Conservation (phyloP, 805 yeast genomes). For the Wickerhamomyces subpelliculosus region DNA sequence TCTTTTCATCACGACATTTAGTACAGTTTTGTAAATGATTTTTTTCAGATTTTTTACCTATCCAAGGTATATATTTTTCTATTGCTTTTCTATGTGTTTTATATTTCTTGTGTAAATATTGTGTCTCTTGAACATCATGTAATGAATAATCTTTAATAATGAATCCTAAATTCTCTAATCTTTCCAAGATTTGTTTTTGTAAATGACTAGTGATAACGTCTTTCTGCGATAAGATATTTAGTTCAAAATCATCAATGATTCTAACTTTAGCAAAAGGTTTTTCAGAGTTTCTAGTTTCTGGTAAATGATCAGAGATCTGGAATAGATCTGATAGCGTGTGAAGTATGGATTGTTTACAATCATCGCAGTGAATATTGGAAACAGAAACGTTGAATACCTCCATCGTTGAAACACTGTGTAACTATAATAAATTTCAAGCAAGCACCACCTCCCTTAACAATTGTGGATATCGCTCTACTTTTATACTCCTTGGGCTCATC, state of each 20-base stretch:
- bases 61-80: conserved; percentile 13
- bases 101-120: conserved; percentile 3
- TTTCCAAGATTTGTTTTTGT: conserved; percentile 3
- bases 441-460: background rate
- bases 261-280: conserved; percentile 6
- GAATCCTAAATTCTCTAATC: conserved; percentile 11
- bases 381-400: conserved; percentile 7
- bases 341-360: conserved; percentile 37
- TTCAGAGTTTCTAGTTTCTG: conserved; percentile 1
- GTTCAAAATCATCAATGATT: conserved; percentile 10
- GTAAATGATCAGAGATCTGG: conserved; percentile 1
- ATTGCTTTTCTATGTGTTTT: conserved; percentile 7
- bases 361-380: conserved; percentile 48
- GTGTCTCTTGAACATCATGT: conserved; percentile 15
- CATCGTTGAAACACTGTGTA: too few species aligned
- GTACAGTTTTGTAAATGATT: conserved; percentile 36
- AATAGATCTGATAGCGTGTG: conserved; percentile 16
- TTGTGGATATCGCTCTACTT: background rate
- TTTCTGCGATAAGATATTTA: conserved; percentile 5
- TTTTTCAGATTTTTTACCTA: conserved; percentile 5
- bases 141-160: conserved; percentile 19
- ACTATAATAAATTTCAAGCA: too few species aligned
- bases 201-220: conserved; percentile 2
- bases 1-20: conserved; percentile 28
- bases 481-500: background rate